phyloP scores from a whole-genome alignment of 371 early-diverging fungal species.

The Apophysomyces trapeziformis region DNA sequence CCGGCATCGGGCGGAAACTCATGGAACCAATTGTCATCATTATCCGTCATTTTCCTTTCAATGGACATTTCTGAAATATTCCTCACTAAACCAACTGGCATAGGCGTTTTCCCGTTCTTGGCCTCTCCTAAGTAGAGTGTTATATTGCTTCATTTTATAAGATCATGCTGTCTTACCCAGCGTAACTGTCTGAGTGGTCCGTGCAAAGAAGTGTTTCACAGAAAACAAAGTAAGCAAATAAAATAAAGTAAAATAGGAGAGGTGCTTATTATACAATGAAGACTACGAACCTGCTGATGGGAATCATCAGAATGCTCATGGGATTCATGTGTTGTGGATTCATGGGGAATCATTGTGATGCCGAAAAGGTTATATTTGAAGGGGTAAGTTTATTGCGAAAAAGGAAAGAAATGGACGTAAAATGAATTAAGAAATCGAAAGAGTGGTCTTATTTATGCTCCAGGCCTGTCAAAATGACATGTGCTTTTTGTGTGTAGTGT shows the following conservation, averaged over 20 bases:
- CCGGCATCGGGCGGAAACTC: slow-evolving; percentile 23
- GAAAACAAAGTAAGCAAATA: background rate
- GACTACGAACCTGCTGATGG: no score
- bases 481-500: background rate
- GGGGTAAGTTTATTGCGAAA: background rate
- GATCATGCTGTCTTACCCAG: background rate
- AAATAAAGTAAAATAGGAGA: background rate
- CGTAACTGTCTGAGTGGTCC: slow-evolving; percentile 2
- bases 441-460: background rate
- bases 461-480: slow-evolving; percentile 2
- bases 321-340: no score
- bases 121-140: background rate
- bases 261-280: no score
- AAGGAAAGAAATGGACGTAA: background rate
- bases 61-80: slow-evolving; percentile 38
- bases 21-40: slow-evolving; percentile 6
- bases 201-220: background rate
- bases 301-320: no score
- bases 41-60: slow-evolving; percentile 24
- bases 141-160: background rate
- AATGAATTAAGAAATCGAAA: background rate
- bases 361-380: background rate
- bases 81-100: background rate
- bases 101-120: background rate
- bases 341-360: no score